These are phyloP conservation scores for Xylaria scruposa DNA, from an alignment of 495 filamentous ascomycete genomes.

Conservation along the genomic window DNA sequence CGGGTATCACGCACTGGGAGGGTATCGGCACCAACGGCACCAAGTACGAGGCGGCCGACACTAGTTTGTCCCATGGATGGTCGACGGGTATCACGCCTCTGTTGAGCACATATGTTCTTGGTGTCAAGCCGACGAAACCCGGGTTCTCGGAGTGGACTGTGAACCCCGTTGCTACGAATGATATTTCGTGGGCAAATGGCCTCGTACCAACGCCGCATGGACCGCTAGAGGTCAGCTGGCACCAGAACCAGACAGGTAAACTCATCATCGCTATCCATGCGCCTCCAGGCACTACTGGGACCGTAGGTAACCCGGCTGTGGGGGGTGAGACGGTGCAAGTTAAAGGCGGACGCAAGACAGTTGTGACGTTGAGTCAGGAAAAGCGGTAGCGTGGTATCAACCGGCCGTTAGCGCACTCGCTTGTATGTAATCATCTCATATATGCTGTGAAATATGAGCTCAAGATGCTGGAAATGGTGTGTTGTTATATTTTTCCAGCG, in stretches of 20 bases:
- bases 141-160: conserved; percentile 47
- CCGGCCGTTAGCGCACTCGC: no score
- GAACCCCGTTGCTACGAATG: conserved; percentile 40
- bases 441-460: no score
- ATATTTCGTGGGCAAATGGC: conserved; percentile 48
- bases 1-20: conserved; percentile 48
- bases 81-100: conserved; percentile 49
- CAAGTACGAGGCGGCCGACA: conserved; percentile 47
- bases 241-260: not conserved
- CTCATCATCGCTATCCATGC: not conserved
- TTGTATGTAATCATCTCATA: no score
- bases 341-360: not conserved
- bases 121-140: conserved; percentile 46
- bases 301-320: not conserved
- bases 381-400: not conserved
- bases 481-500: no score
- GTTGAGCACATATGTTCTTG: conserved; percentile 49
- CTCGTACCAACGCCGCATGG: conserved; percentile 49
- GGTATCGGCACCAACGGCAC: conserved; percentile 47
- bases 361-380: not conserved
- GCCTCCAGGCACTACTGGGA: not conserved
- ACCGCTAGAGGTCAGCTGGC: conserved; percentile 13
- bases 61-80: conserved; percentile 51
- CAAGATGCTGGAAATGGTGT: no score
- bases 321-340: not conserved